A percentile compares a stretch with the other conserved stretches of the same genome.
phyloP scores from a whole-genome alignment of 768 basidiomycete genomes.

The Suillus bovinus region DNA sequence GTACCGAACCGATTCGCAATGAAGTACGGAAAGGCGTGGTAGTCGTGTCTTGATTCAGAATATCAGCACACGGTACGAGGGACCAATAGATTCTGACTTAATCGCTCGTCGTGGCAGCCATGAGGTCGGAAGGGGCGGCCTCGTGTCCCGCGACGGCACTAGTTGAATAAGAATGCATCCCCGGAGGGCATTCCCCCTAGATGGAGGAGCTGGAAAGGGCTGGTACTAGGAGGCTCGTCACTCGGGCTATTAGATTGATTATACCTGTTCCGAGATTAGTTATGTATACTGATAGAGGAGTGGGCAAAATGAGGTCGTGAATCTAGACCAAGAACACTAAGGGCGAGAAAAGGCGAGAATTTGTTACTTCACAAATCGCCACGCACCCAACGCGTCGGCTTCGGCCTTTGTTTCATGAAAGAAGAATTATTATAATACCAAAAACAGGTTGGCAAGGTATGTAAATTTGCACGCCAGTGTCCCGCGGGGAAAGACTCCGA shows the following conservation, averaged over 20 bases:
- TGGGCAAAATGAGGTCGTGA: neutral
- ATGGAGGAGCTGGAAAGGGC: neutral
- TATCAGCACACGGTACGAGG: conserved; percentile 2
- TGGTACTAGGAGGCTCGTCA: neutral
- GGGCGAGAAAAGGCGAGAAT: conserved; percentile 2
- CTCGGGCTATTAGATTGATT: neutral
- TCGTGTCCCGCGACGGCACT: conserved; percentile 5
- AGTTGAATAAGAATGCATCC: conserved; percentile 1
- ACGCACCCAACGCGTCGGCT: conserved; percentile 2
- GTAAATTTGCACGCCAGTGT: conserved; percentile 6
- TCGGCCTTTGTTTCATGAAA: neutral
- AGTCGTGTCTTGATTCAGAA: conserved; percentile 2
- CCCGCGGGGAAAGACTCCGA: neutral
- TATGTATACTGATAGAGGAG: neutral
- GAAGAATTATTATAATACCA: conserved; percentile 7
- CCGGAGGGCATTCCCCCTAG: neutral
- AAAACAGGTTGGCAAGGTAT: conserved; percentile 3
- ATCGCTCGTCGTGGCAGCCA: conserved; percentile 8
- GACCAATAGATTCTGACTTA: conserved; percentile 1
- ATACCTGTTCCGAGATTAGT: conserved; percentile 6
- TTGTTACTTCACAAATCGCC: conserved; percentile 1
- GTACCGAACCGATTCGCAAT: conserved; percentile 6
- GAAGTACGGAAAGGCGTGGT: conserved; percentile 3
- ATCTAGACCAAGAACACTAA: neutral
- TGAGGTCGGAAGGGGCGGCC: conserved; percentile 9